These are phyloP conservation scores for Coemansia sp. DNA, from an alignment of 192 early-diverging fungal genomes.

Conservation along the genomic window DNA sequence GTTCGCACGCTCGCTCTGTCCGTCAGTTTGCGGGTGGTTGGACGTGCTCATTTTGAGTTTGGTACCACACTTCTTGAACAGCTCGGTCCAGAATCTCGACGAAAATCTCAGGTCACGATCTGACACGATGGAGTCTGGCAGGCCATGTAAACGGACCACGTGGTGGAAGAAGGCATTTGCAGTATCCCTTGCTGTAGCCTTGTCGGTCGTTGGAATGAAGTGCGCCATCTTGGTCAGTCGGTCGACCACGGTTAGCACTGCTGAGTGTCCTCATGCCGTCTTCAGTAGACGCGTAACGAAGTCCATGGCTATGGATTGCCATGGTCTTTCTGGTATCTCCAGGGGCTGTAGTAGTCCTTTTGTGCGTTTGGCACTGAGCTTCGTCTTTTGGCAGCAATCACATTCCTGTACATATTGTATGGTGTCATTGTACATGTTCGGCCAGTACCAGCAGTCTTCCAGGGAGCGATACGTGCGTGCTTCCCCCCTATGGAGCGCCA, in stretches of 20 bases:
- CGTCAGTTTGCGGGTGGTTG: not conserved
- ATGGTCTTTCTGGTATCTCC: no score
- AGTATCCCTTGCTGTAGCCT: not conserved
- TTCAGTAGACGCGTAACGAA: no score
- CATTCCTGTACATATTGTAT: no score
- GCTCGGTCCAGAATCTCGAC: not conserved
- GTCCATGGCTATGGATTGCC: no score
- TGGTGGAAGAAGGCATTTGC: not conserved
- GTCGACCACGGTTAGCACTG: slow-evolving; percentile 8
- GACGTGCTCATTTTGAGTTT: not conserved
- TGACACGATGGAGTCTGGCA: not conserved
- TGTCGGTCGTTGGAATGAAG: not conserved
- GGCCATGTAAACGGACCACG: not conserved
- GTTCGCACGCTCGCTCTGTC: not conserved
- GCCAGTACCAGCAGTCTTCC: no score
- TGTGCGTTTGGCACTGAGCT: no score
- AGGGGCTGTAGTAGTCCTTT: no score
- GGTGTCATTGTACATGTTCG: no score
- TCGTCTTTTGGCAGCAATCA: no score
- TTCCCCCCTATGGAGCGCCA: no score
- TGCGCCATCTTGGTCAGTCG: slow-evolving; percentile 3
- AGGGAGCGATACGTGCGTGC: no score
- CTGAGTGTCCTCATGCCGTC: no score
- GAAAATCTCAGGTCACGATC: not conserved
- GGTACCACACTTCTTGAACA: not conserved